Evolutionary conservation across 441 rosid species (phyloP).

Genomic region (Pelargonium myrrhifolium): DNA sequence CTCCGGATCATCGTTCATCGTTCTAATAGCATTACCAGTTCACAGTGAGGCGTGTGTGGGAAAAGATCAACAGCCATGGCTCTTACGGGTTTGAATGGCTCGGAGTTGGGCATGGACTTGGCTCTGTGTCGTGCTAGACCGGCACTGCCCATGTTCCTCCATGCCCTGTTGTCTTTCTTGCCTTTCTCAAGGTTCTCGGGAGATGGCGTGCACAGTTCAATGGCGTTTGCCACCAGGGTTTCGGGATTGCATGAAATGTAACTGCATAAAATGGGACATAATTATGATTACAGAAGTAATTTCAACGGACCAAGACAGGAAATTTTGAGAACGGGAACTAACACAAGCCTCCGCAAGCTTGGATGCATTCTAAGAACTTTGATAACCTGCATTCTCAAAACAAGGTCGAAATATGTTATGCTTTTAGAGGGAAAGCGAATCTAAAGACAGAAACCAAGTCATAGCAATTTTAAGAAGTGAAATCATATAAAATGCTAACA

Average conservation of each 20-base stretch:
- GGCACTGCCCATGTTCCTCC: constrained; percentile 68
- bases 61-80: constrained; percentile 97
- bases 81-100: constrained; percentile 80
- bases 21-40: constrained; percentile 89
- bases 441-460: no score
- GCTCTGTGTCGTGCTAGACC: constrained; percentile 81
- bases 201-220: constrained; percentile 86
- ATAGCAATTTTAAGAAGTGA: no score
- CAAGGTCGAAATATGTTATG: neutral
- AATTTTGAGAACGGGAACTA: constrained; percentile 31
- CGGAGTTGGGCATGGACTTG: constrained; percentile 82
- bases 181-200: constrained; percentile 57
- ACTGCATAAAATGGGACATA: constrained; percentile 28
- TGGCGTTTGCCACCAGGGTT: constrained; percentile 78
- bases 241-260: constrained; percentile 97
- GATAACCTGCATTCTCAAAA: constrained; percentile 45
- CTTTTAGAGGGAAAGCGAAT: no score
- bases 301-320: neutral
- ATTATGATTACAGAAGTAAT: constrained; percentile 5
- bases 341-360: constrained; percentile 65
- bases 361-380: constrained; percentile 75
- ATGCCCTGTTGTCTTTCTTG: constrained; percentile 46
- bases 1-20: neutral
- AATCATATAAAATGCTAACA: no score
- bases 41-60: constrained; percentile 86